Conservation (phyloP, 495 filamentous ascomycete species). For the Xylaria cubensis region DNA sequence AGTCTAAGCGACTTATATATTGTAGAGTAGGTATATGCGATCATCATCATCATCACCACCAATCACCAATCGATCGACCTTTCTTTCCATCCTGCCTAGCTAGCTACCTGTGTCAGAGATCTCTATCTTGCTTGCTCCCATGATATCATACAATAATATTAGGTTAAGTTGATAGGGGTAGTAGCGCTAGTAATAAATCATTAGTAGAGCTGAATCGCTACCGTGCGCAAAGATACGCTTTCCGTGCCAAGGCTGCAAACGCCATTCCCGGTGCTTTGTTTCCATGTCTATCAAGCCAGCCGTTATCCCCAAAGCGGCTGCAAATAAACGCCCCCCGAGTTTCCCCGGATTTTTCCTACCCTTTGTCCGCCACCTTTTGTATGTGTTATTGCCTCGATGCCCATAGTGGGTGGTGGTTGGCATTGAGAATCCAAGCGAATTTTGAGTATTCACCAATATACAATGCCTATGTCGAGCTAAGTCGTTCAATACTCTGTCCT, state of each 20-base stretch:
- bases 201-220: neutral
- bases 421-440: neutral
- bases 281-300: neutral
- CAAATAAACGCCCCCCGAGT: slow-evolving; percentile 6
- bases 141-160: slow-evolving; percentile 7
- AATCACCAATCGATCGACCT: neutral
- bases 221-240: neutral
- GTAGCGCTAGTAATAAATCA: neutral
- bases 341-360: neutral
- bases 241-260: neutral
- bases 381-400: neutral
- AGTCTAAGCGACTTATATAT: neutral
- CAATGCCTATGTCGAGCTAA: neutral
- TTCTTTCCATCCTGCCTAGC: neutral
- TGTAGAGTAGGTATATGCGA: neutral
- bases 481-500: too few species aligned
- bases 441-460: neutral
- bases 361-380: neutral
- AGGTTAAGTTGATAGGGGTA: neutral
- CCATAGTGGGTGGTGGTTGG: neutral
- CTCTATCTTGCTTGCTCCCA: neutral
- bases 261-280: neutral
- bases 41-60: too few species aligned
- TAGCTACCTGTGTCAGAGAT: neutral
- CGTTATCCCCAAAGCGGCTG: neutral